A percentile compares a stretch with the other conserved stretches of the same genome.
These are phyloP conservation scores for Coniosporium apollinis DNA, from an alignment of 495 filamentous ascomycete genomes.

Conservation along the genomic window DNA sequence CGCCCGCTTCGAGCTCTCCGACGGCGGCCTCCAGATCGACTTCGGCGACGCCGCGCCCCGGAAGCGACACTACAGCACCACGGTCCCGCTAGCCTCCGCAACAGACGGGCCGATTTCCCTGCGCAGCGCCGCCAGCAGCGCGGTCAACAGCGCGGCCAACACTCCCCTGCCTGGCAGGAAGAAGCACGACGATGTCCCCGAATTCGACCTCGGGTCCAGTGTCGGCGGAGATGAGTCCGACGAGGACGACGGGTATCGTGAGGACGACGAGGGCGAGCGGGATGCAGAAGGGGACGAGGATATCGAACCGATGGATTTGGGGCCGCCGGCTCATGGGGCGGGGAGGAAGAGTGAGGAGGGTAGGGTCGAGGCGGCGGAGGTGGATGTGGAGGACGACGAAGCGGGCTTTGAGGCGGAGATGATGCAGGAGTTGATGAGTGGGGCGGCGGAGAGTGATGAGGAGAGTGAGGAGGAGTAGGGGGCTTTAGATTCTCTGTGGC, in stretches of 20 bases:
- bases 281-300: constrained; percentile 2
- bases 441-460: constrained; percentile 3
- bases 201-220: constrained; percentile 1
- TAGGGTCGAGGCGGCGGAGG: constrained; percentile 3
- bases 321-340: neutral
- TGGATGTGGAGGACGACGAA: neutral
- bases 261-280: constrained; percentile 5
- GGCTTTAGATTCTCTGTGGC: too few species aligned
- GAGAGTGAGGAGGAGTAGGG: constrained; percentile 3
- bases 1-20: neutral
- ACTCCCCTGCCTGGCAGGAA: neutral
- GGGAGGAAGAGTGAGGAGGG: neutral
- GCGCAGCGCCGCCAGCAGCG: constrained; percentile 5
- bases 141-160: neutral
- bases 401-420: constrained; percentile 4
- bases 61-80: neutral
- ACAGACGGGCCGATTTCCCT: constrained; percentile 1
- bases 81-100: neutral
- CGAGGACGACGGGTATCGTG: constrained; percentile 4
- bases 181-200: neutral
- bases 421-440: constrained; percentile 23
- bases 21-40: neutral
- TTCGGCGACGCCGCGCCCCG: constrained; percentile 2
- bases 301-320: constrained; percentile 3
- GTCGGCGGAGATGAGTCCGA: constrained; percentile 1